phyloP scores from a whole-genome alignment of 106 monocot species.

The Dendrobium nobile region DNA sequence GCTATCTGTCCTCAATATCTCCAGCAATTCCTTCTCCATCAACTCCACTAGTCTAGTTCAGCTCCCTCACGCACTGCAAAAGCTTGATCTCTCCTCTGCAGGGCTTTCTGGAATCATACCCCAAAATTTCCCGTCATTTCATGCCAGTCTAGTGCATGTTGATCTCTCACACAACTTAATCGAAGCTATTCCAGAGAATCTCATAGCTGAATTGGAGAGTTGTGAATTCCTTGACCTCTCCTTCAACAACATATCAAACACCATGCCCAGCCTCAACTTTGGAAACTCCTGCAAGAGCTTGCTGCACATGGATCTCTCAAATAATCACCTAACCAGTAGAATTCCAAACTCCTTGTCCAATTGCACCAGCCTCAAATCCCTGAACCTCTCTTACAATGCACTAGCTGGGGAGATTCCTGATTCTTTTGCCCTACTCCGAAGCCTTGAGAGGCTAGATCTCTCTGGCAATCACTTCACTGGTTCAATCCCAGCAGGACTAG shows the following conservation, averaged over 20 bases:
- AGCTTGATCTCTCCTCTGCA: constrained; percentile 48
- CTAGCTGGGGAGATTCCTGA: constrained; percentile 49
- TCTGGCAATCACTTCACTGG: constrained; percentile 47
- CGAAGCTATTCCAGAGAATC: constrained; percentile 33
- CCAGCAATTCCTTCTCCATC: constrained; percentile 39
- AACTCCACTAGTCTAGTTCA: constrained; percentile 35
- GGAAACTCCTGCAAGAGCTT: constrained; percentile 38
- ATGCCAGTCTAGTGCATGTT: constrained; percentile 25
- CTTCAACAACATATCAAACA: constrained; percentile 53
- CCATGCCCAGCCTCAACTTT: constrained; percentile 28
- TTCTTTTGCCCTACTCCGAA: constrained; percentile 25
- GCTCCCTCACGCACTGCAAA: constrained; percentile 36
- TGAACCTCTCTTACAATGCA: constrained; percentile 70
- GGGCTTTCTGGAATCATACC: constrained; percentile 47
- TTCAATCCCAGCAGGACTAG: constrained; percentile 31
- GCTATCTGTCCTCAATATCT: constrained; percentile 58
- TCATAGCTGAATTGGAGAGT: constrained; percentile 24
- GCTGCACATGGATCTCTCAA: constrained; percentile 47
- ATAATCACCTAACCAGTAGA: constrained; percentile 28
- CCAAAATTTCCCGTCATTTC: constrained; percentile 19
- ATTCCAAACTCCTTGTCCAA: constrained; percentile 46
- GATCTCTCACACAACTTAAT: constrained; percentile 58
- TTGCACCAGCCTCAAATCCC: constrained; percentile 37
- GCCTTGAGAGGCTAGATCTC: constrained; percentile 58
- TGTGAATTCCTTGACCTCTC: constrained; percentile 62